Base-by-base conservation (phyloP, 768 basidiomycete genomes). In the Tulasnella sp. region DNA sequence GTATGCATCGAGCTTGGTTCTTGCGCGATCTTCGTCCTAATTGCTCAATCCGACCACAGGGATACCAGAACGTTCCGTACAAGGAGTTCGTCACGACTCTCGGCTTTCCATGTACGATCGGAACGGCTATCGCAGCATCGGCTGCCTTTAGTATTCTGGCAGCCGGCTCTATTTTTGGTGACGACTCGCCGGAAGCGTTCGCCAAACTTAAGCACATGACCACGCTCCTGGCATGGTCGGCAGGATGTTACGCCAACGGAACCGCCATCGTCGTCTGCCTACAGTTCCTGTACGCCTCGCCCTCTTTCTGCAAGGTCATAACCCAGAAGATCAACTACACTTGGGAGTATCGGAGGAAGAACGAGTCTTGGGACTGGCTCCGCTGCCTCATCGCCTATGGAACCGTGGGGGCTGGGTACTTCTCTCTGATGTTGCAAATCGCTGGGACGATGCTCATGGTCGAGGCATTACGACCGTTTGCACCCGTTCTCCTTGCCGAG, bases 191-290 rank as follows among this genome's bases (percentile, higher is more conserved):
- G n/a, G 20, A 74, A n/a, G 39, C 73, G 1, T 46, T 48, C 42
- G 23, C 1, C 16, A 13, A 32, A 18, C 42, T 40, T 16, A 26
- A 18, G 6, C 29, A 74, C 16, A 74, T 42, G 51, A 18, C 51
- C 37, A 42, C 44, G 0, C 32, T 32, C 1, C 32, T 74, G 29
- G 29, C 51, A 46, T 40, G 73, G 32, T 35, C 73, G 51, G 29
- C 29, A 48, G 44, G 73, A 23, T 74, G 73, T 23, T 74, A 51
- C n/a, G 51, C 73, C 44, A 46, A n/a, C 16, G 73, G 46, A 48
- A 74, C 73, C 1, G 44, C 73, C 29, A 42, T 74, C 73, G 51
- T 32, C 44, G 23, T 48, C 2, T 74, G 73, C 11, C 32, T 48
- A 1, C 73, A 74, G 23, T 44, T 74, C 73, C 44, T 46, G 0